phyloP scores from a whole-genome alignment of 2,329 filamentous ascomycete species.

The Exophiala sp. region DNA sequence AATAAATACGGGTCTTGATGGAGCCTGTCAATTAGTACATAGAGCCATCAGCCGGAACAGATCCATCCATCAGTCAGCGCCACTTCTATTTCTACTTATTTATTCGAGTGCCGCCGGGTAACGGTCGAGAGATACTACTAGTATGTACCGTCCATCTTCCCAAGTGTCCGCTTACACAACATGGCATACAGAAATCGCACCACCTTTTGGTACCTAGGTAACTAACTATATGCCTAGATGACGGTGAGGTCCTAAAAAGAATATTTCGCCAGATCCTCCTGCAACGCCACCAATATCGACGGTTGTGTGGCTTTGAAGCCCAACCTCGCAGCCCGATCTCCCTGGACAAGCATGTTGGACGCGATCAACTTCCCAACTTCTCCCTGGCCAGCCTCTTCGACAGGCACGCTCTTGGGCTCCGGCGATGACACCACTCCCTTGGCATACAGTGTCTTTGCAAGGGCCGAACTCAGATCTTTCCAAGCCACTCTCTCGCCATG shows the following conservation, averaged over 20 bases:
- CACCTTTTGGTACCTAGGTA: too few relatives aligned
- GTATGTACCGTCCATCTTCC: too few relatives aligned
- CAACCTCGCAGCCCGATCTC: conserved; percentile 14
- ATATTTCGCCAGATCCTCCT: conserved; percentile 12
- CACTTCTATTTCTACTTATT: too few relatives aligned
- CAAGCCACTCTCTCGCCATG: conserved; percentile 17
- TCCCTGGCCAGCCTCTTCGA: conserved; percentile 10
- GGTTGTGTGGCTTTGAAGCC: conserved; percentile 14
- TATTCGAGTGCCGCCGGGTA: too few relatives aligned
- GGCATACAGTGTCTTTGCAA: conserved; percentile 13
- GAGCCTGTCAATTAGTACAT: too few relatives aligned
- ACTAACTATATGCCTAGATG: too few relatives aligned
- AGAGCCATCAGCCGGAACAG: too few relatives aligned
- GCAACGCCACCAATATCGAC: conserved; percentile 8
- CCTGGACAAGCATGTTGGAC: conserved; percentile 16
- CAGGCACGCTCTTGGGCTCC: conserved; percentile 12
- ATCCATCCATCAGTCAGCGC: too few relatives aligned
- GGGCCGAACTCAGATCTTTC: conserved; percentile 11
- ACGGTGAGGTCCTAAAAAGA: conserved; percentile 1
- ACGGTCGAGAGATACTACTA: too few relatives aligned
- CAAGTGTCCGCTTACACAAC: too few relatives aligned
- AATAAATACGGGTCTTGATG: too few relatives aligned
- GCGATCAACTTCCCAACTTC: conserved; percentile 9
- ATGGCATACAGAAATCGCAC: too few relatives aligned
- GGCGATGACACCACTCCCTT: conserved; percentile 11